Evolutionary conservation across 2,329 filamentous ascomycete genomes (phyloP).

Genomic region (Escovopsis sp.): DNA sequence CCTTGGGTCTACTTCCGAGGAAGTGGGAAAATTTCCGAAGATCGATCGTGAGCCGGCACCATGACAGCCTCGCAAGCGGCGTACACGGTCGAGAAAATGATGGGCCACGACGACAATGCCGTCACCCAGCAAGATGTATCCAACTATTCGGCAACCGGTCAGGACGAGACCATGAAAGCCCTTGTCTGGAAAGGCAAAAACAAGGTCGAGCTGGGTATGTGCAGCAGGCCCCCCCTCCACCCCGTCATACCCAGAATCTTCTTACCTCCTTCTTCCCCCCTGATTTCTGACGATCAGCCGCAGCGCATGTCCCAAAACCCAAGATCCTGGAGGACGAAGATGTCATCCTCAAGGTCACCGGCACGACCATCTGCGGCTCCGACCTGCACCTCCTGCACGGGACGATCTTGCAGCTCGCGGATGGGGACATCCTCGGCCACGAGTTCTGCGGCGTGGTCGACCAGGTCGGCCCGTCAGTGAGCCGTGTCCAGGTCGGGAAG

Average conservation of each 20-base stretch:
- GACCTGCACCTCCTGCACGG: slow-evolving; percentile 44
- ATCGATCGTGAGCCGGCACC: no score
- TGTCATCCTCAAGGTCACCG: slow-evolving; percentile 65
- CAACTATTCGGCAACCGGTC: slow-evolving; percentile 34
- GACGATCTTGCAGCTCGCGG: slow-evolving; percentile 39
- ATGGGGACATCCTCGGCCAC: slow-evolving; percentile 52
- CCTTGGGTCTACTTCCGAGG: no score
- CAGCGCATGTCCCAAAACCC: slow-evolving; percentile 52
- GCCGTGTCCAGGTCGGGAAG: slow-evolving; percentile 40
- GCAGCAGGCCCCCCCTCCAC: no score
- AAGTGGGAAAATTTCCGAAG: no score
- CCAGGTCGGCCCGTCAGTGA: slow-evolving; percentile 38
- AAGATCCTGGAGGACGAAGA: slow-evolving; percentile 58
- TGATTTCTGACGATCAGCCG: background rate
- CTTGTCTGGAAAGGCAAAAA: slow-evolving; percentile 74
- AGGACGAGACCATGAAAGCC: slow-evolving; percentile 59
- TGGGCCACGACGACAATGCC: slow-evolving; percentile 53
- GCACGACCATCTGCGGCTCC: slow-evolving; percentile 42
- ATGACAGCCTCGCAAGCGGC: slow-evolving; percentile 42
- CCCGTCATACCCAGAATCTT: no score
- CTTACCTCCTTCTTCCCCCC: no score
- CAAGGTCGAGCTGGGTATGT: slow-evolving; percentile 53
- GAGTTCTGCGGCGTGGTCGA: slow-evolving; percentile 44
- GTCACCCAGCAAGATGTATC: slow-evolving; percentile 53
- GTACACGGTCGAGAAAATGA: slow-evolving; percentile 44